Evolutionary conservation across 495 filamentous ascomycete species (phyloP), one percentile per base, ranked within the genome.

Genomic region (Neurospora hispaniola): DNA sequence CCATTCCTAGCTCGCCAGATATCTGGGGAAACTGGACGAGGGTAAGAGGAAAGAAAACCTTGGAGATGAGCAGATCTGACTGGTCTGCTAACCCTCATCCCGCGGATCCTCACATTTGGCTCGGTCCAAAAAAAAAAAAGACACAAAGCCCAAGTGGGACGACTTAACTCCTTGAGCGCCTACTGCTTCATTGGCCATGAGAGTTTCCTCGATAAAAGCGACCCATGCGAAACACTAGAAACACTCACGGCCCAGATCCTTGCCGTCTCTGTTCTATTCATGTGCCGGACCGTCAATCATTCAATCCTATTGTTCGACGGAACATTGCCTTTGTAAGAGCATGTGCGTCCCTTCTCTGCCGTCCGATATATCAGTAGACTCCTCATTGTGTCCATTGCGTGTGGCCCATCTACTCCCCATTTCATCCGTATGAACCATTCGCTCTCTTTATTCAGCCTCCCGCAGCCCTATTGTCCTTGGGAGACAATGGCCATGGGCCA

Each of bases 131-230:
- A 35, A 35, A 54, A 62, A 12, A 62, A 35, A 35, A 54, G 35
- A 35, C 27, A 6, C 27, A 35, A 35, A 62, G 9, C 27, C 27
- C 54, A 62, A 7, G 54, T 35, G 54, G 54, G 54, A 62, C 54
- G 23, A 31, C 54, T 62, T 18, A 27, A 62, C 54, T 35, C 54
- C 48, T 42, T 72, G 46, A 73, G 80, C 78, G 80, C 76, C 76
- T 78, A 81, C 71, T 43, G 75, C 73, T 78, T 80, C 76, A 81
- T 81, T 81, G 80, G 80, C 72, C 76, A 71, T 71, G 77, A 76
- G 27, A 20, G 40, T 69, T 74, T 71, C 23, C 31, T 62, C 54
- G 74, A 79, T 76, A 79, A 71, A 68, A 73, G 69, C 73, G 78
- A 68, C 71, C 66, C 72, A 80, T 80, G 75, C 80, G 79, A 80